phyloP scores from a whole-genome alignment of 2,329 filamentous ascomycete genomes.

The Botrytis fragariae region DNA sequence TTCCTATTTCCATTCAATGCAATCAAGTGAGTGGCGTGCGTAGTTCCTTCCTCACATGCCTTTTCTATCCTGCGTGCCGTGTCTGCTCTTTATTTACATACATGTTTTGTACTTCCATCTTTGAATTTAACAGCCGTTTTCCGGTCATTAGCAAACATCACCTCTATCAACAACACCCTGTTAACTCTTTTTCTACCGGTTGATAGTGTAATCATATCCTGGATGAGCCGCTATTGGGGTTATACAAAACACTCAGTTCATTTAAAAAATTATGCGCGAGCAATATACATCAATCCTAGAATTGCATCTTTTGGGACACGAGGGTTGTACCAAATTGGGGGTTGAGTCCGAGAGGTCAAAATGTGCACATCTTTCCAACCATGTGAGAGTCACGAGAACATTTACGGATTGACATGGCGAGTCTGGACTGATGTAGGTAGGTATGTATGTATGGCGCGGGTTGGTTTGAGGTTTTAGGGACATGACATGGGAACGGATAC shows the following conservation, averaged over 20 bases:
- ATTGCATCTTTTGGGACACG: conserved; percentile 34
- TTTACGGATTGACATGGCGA: conserved; percentile 18
- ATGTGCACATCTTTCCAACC: conserved; percentile 20
- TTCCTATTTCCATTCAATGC: conserved; percentile 15
- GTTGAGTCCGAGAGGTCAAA: conserved; percentile 20
- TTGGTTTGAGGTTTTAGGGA: conserved; percentile 12
- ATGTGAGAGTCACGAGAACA: conserved; percentile 36
- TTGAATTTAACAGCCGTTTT: conserved; percentile 20
- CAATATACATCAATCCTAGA: conserved; percentile 26
- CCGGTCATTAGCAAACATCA: conserved; percentile 20
- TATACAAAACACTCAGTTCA: conserved; percentile 24
- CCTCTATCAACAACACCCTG: conserved; percentile 5
- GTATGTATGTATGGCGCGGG: conserved; percentile 2
- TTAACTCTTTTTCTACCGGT: conserved; percentile 13
- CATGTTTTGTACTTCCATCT: conserved; percentile 12
- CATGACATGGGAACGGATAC: conserved; percentile 26
- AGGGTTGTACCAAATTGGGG: conserved; percentile 31
- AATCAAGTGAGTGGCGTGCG: conserved; percentile 21
- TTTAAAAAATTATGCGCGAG: conserved; percentile 23
- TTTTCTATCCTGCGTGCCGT: conserved; percentile 15
- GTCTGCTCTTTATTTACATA: conserved; percentile 15
- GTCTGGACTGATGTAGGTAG: conserved; percentile 16
- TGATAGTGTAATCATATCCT: conserved; percentile 21
- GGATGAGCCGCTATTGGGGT: conserved; percentile 31
- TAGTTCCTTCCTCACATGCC: conserved; percentile 12